Evolutionary conservation across 2,329 filamentous ascomycete genomes (phyloP).

Genomic region (Akanthomyces uredinophilus): DNA sequence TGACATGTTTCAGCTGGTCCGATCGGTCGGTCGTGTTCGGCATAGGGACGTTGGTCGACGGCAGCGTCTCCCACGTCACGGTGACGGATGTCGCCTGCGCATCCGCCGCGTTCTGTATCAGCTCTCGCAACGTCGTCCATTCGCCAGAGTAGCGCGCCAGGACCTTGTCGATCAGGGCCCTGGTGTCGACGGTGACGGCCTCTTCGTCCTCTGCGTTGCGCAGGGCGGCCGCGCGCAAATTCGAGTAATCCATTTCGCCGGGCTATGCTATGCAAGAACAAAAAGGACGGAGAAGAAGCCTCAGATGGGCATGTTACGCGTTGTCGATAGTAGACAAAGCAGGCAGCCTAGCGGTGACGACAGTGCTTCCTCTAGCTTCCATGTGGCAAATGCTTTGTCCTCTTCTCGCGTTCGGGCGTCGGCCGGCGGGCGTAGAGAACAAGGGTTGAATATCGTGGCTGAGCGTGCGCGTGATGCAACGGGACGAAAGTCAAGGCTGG

Average conservation of each 20-base stretch:
- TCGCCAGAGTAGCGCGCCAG: constrained; percentile 94
- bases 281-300: neutral
- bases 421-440: neutral
- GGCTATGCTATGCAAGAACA: constrained; percentile 2
- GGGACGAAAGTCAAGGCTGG: neutral
- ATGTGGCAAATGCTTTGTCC: constrained; percentile 1
- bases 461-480: neutral
- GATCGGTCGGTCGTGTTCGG: constrained; percentile 59
- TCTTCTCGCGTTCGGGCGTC: neutral
- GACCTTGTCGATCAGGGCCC: constrained; percentile 96
- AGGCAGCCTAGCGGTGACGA: constrained; percentile 8
- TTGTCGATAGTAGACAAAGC: neutral
- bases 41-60: constrained; percentile 73
- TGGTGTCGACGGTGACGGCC: constrained; percentile 94
- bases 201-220: constrained; percentile 85
- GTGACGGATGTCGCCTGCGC: constrained; percentile 84
- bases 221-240: constrained; percentile 82
- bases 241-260: constrained; percentile 61
- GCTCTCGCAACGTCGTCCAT: constrained; percentile 83
- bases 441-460: neutral
- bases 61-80: constrained; percentile 87
- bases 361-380: neutral
- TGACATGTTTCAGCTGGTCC: constrained; percentile 72
- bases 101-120: constrained; percentile 98
- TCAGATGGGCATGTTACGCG: neutral